phyloP scores from a whole-genome alignment of 345 rosid genomes.

The Euclidium syriacum region DNA sequence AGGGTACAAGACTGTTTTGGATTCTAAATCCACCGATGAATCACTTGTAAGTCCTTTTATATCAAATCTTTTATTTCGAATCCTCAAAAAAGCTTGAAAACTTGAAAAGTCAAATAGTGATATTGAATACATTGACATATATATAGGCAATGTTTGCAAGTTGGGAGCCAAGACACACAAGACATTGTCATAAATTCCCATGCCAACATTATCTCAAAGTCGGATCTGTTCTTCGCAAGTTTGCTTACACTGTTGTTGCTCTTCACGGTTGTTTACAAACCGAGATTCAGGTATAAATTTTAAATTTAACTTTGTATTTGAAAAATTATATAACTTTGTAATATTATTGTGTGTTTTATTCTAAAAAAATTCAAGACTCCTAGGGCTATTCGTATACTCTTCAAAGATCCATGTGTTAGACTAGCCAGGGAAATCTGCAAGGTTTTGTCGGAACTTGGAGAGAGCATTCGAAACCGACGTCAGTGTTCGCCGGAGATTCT shows the following conservation, averaged over 20 bases:
- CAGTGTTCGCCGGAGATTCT: slow-evolving; percentile 74
- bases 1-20: slow-evolving; percentile 69
- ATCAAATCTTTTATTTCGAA: background rate
- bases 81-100: background rate
- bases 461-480: slow-evolving; percentile 49
- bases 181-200: slow-evolving; percentile 51
- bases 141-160: slow-evolving; percentile 67
- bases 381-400: slow-evolving; percentile 49
- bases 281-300: slow-evolving; percentile 68
- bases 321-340: background rate
- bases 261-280: slow-evolving; percentile 79
- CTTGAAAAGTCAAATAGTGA: background rate
- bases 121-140: background rate
- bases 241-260: slow-evolving; percentile 72
- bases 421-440: slow-evolving; percentile 62
- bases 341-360: background rate
- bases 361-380: slow-evolving; percentile 53
- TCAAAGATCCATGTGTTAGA: slow-evolving; percentile 67
- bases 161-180: slow-evolving; percentile 80
- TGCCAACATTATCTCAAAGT: slow-evolving; percentile 67
- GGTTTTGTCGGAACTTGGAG: slow-evolving; percentile 54
- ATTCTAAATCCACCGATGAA: slow-evolving; percentile 76
- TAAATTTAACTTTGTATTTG: background rate
- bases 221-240: slow-evolving; percentile 79
- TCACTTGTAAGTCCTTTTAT: slow-evolving; percentile 41